Evolutionary conservation across 2,329 filamentous ascomycete species (phyloP).

Genomic region (Stachybotrys elegans): DNA sequence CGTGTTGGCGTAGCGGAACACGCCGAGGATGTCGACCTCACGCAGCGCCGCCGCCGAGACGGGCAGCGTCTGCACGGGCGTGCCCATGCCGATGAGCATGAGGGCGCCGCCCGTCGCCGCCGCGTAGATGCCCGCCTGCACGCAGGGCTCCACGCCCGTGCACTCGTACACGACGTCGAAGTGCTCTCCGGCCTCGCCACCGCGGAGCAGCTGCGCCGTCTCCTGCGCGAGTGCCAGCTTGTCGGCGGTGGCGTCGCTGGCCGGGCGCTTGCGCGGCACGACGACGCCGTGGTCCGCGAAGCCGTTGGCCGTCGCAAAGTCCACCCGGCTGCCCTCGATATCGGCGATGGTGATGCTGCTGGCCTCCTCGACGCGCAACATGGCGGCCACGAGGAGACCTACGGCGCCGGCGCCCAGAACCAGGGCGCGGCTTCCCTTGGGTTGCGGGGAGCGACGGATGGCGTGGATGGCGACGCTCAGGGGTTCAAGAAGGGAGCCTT

Average conservation of each 20-base stretch:
- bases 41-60: conserved; percentile 21
- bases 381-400: conserved; percentile 7
- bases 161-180: conserved; percentile 13
- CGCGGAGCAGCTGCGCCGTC: conserved; percentile 7
- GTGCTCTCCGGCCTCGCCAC: not conserved
- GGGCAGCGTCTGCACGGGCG: conserved; percentile 50
- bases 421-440: not conserved
- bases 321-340: conserved; percentile 24
- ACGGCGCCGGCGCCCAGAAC: conserved; percentile 4
- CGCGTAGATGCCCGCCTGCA: conserved; percentile 11
- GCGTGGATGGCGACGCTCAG: conserved; percentile 37
- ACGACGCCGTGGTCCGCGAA: conserved; percentile 21
- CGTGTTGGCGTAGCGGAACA: conserved; percentile 11
- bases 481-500: not conserved
- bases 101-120: conserved; percentile 47
- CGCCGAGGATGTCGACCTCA: conserved; percentile 3
- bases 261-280: conserved; percentile 9
- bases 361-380: conserved; percentile 16
- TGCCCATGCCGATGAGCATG: conserved; percentile 54
- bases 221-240: conserved; percentile 16
- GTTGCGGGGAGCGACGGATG: conserved; percentile 15
- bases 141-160: conserved; percentile 13
- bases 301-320: conserved; percentile 27
- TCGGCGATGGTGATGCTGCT: conserved; percentile 13
- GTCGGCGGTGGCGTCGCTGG: conserved; percentile 9